These are phyloP conservation scores for Cantharellus anzutake DNA, from an alignment of 768 basidiomycete genomes.

Conservation along the genomic window DNA sequence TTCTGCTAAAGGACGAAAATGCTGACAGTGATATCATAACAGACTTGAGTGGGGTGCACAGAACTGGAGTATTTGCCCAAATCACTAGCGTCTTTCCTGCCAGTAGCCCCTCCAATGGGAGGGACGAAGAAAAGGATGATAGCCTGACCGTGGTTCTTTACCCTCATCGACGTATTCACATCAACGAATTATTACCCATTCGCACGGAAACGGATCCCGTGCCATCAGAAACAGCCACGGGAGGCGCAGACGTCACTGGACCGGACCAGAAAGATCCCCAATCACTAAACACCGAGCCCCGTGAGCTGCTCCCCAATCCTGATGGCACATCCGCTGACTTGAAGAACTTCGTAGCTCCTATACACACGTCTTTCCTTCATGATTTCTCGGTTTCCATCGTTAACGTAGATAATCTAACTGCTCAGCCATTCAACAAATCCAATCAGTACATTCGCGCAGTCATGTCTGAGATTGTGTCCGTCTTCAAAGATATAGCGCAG, in stretches of 20 bases:
- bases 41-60: slow-evolving; percentile 70
- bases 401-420: slow-evolving; percentile 63
- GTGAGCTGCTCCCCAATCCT: too few species aligned
- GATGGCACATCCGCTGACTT: too few species aligned
- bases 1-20: slow-evolving; percentile 86
- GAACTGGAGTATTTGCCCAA: slow-evolving; percentile 91
- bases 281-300: neutral
- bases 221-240: slow-evolving; percentile 19
- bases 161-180: slow-evolving; percentile 77
- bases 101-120: slow-evolving; percentile 12
- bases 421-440: slow-evolving; percentile 75
- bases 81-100: slow-evolving; percentile 83
- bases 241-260: neutral
- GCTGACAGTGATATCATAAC: slow-evolving; percentile 86
- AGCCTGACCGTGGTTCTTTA: slow-evolving; percentile 90
- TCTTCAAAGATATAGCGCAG: slow-evolving; percentile 97
- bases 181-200: slow-evolving; percentile 63
- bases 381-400: slow-evolving; percentile 72
- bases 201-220: slow-evolving; percentile 24
- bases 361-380: slow-evolving; percentile 74
- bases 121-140: slow-evolving; percentile 51
- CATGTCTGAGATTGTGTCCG: slow-evolving; percentile 89
- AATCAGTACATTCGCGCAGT: slow-evolving; percentile 91
- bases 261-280: too few species aligned
- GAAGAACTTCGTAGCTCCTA: slow-evolving; percentile 24